Percentiles rank a stretch among this genome's conserved stretches.
These are phyloP conservation scores for Ilyonectria destructans DNA, from an alignment of 2,329 filamentous ascomycete genomes.

Conservation along the genomic window DNA sequence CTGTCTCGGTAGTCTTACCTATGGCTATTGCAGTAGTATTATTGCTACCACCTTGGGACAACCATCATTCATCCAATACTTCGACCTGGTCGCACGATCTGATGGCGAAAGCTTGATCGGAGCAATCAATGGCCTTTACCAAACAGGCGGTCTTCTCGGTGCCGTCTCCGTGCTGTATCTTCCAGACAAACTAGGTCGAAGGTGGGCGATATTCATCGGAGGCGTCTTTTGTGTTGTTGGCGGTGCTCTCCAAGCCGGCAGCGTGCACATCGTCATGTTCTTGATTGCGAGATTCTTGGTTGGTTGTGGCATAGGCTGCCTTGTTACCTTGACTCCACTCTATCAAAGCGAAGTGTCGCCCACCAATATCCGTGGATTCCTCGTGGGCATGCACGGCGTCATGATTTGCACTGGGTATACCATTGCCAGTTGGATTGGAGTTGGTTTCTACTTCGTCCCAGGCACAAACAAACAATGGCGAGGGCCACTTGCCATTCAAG, in stretches of 20 bases:
- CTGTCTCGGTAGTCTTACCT: slow-evolving; percentile 8
- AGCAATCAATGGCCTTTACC: slow-evolving; percentile 13
- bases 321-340: slow-evolving; percentile 46
- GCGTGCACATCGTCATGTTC: slow-evolving; percentile 57
- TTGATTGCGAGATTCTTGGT: slow-evolving; percentile 59
- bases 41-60: slow-evolving; percentile 22
- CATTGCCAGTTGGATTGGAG: slow-evolving; percentile 59
- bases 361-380: slow-evolving; percentile 3
- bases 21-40: slow-evolving; percentile 19
- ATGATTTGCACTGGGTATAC: slow-evolving; percentile 57
- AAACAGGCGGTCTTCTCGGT: slow-evolving; percentile 13
- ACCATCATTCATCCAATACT: slow-evolving; percentile 11
- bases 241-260: slow-evolving; percentile 58
- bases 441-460: slow-evolving; percentile 52
- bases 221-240: slow-evolving; percentile 50
- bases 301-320: slow-evolving; percentile 56
- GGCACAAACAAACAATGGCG: too few species aligned
- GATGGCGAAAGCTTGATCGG: background rate
- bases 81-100: background rate
- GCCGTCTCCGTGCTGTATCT: background rate
- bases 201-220: slow-evolving; percentile 1
- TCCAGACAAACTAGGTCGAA: slow-evolving; percentile 1
- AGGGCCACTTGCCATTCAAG: too few species aligned
- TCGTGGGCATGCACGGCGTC: slow-evolving; percentile 49
- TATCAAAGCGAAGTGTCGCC: slow-evolving; percentile 19